Conservation (phyloP, 805 yeast species). For the Hanseniaspora mollemarum region DNA sequence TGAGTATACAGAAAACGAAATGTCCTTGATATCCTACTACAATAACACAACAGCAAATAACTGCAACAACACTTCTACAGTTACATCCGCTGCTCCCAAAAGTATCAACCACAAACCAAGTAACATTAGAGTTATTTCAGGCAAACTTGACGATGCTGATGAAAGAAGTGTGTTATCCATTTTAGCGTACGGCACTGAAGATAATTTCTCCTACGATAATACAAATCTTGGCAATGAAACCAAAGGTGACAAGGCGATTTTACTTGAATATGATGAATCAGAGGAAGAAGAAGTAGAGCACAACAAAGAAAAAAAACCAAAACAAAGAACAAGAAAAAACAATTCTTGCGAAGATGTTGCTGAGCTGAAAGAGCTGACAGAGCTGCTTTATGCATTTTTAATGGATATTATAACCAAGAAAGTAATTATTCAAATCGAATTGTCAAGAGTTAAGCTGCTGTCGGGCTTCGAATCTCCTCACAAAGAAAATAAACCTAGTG, state of each 20-base stretch:
- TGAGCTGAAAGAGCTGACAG: background rate
- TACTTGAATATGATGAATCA: conserved; percentile 1
- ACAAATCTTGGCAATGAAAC: background rate
- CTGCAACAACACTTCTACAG: background rate
- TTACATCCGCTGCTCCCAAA: background rate
- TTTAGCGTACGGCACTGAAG: background rate
- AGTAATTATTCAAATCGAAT: background rate
- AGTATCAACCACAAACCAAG: conserved; percentile 15
- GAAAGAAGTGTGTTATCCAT: background rate
- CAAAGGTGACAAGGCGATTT: background rate
- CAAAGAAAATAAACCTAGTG: background rate
- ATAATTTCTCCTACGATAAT: background rate
- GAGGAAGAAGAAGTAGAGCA: background rate
- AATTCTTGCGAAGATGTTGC: background rate
- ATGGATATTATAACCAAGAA: background rate
- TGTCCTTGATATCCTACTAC: background rate
- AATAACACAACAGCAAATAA: background rate
- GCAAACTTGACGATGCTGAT: conserved; percentile 8
- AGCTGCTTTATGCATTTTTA: no score
- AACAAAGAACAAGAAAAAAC: background rate
- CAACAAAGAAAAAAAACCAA: background rate
- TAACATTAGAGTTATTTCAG: conserved; percentile 12
- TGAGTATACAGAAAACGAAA: conserved; percentile 16
- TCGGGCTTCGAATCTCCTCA: background rate
- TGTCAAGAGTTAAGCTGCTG: background rate